Percentiles rank a stretch among this genome's conserved stretches.
phyloP scores from a whole-genome alignment of 164 flowering plant species.

The Akebia trifoliata region DNA sequence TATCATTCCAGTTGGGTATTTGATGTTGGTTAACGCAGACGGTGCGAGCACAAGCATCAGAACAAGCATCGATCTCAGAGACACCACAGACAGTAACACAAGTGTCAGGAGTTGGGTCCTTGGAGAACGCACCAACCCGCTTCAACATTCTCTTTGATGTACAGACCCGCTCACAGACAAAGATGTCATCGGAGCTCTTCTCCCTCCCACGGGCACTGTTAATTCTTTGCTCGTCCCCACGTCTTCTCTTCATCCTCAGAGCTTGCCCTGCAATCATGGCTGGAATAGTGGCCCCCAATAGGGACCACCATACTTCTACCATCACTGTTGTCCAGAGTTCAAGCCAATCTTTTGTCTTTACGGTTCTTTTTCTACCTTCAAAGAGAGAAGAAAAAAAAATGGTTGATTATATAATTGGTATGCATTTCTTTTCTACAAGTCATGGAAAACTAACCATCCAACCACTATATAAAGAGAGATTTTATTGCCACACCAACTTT shows the following conservation, averaged over 20 bases:
- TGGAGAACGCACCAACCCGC: slow-evolving; percentile 79
- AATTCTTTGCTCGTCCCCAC: slow-evolving; percentile 58
- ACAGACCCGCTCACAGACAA: slow-evolving; percentile 92
- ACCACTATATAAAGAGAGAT: no score
- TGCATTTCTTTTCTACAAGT: no score
- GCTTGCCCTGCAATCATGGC: slow-evolving; percentile 70
- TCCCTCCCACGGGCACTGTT: slow-evolving; percentile 73
- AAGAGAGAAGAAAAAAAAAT: not conserved
- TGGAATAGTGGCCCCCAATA: slow-evolving; percentile 57
- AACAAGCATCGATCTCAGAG: slow-evolving; percentile 81
- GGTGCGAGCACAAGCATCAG: slow-evolving; percentile 91
- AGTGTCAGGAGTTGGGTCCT: slow-evolving; percentile 77
- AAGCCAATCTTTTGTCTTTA: not conserved
- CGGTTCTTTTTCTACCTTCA: not conserved
- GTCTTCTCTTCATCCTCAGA: slow-evolving; percentile 52
- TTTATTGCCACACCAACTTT: no score
- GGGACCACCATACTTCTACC: slow-evolving; percentile 86
- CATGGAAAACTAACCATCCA: no score
- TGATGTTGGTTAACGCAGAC: slow-evolving; percentile 84
- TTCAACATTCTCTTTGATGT: slow-evolving; percentile 89
- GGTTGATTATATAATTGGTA: no score
- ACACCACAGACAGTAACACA: slow-evolving; percentile 89
- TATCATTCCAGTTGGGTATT: slow-evolving; percentile 84
- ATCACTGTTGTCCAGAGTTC: slow-evolving; percentile 21
- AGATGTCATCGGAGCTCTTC: slow-evolving; percentile 76